These are phyloP conservation scores for Zygosaccharomyces pseudobailii DNA, from an alignment of 1,139 yeast genomes.

Conservation along the genomic window DNA sequence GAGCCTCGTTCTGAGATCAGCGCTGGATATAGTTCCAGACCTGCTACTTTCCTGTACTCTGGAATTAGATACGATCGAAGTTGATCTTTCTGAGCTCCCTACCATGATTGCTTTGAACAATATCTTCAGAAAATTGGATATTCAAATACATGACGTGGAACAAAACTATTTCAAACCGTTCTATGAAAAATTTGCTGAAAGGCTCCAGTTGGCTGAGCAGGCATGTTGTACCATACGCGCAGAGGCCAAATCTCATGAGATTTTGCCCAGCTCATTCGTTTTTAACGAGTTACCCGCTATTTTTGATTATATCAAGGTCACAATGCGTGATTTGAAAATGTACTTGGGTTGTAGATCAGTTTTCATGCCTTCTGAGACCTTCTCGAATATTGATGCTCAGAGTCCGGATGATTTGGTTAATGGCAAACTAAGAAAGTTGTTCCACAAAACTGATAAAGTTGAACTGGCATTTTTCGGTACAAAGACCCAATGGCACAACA, in stretches of 20 bases:
- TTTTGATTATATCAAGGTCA: slow-evolving; percentile 40
- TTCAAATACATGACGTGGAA: slow-evolving; percentile 27
- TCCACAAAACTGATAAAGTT: slow-evolving; percentile 25
- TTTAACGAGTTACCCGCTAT: slow-evolving; percentile 46
- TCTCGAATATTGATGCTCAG: slow-evolving; percentile 35
- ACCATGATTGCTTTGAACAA: slow-evolving; percentile 36
- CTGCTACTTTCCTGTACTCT: slow-evolving; percentile 12
- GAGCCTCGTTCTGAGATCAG: slow-evolving; percentile 20
- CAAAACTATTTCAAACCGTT: slow-evolving; percentile 31
- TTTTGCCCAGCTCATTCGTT: slow-evolving; percentile 31
- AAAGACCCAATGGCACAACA: slow-evolving; percentile 26
- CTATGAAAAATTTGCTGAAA: slow-evolving; percentile 45
- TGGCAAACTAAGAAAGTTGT: slow-evolving; percentile 41
- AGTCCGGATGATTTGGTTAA: slow-evolving; percentile 41
- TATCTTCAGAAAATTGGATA: slow-evolving; percentile 27
- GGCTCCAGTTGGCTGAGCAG: slow-evolving; percentile 41
- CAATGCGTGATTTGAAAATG: slow-evolving; percentile 35
- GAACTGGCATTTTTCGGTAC: slow-evolving; percentile 23
- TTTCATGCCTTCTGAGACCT: slow-evolving; percentile 44
- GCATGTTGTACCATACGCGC: slow-evolving; percentile 43
- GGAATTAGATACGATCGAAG: slow-evolving; percentile 19
- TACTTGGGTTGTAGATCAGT: slow-evolving; percentile 58
- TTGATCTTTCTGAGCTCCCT: slow-evolving; percentile 32
- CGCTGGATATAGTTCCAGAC: slow-evolving; percentile 27
- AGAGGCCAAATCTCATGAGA: slow-evolving; percentile 26